Percentiles rank a stretch among this genome's conserved stretches.
Evolutionary conservation across 2,329 filamentous ascomycete genomes (phyloP).

Genomic region (Colletotrichum theobromicola): DNA sequence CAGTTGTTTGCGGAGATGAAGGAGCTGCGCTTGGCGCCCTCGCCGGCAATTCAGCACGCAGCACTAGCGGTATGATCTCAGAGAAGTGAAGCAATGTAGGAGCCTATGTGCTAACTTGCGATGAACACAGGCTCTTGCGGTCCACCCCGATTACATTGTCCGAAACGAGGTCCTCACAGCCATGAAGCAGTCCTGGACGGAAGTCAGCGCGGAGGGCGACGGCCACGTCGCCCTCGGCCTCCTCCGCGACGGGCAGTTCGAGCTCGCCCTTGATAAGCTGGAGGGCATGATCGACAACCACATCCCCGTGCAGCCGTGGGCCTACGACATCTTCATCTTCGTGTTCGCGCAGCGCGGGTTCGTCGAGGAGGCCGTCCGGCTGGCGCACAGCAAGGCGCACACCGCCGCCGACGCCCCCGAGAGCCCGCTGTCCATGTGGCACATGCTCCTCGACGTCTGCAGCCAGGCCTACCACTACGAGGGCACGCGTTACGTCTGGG

Average conservation of each 20-base stretch:
- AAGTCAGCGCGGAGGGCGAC: slow-evolving; percentile 65
- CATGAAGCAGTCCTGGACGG: slow-evolving; percentile 76
- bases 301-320: slow-evolving; percentile 68
- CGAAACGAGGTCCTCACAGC: slow-evolving; percentile 73
- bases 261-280: slow-evolving; percentile 76
- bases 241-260: slow-evolving; percentile 81
- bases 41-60: slow-evolving; percentile 72
- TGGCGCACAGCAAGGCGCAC: slow-evolving; percentile 64
- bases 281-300: slow-evolving; percentile 67
- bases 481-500: slow-evolving; percentile 75
- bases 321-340: slow-evolving; percentile 80
- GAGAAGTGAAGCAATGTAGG: fast-evolving
- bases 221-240: slow-evolving; percentile 75
- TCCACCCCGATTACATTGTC: slow-evolving; percentile 86
- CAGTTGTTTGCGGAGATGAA: slow-evolving; percentile 77
- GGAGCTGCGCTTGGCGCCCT: slow-evolving; percentile 62
- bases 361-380: slow-evolving; percentile 75
- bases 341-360: slow-evolving; percentile 75
- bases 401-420: slow-evolving; percentile 37
- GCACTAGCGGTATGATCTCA: slow-evolving; percentile 63
- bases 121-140: slow-evolving; percentile 65
- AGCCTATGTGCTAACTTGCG: not conserved
- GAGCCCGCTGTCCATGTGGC: slow-evolving; percentile 61
- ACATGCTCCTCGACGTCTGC: slow-evolving; percentile 77
- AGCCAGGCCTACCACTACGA: slow-evolving; percentile 67